Base-by-base conservation (phyloP, 1,139 yeast species). In the Lizanozyma gosingica region DNA sequence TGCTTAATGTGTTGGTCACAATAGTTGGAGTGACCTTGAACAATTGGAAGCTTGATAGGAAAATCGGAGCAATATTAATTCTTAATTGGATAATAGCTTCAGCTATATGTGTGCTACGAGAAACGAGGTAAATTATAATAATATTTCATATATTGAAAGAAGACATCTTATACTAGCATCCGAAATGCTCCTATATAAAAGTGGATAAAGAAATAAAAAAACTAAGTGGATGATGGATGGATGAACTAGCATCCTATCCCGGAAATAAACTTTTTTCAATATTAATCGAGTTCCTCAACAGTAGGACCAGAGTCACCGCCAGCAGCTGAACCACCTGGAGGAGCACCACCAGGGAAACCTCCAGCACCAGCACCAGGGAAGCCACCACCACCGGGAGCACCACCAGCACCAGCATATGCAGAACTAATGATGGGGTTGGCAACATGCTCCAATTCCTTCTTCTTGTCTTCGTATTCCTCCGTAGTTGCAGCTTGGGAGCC, bases 381-480 rank as follows among this genome's bases (percentile, higher is more conserved):
- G 9, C 29, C 29, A 15, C 56, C 59, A 9, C 54, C 57, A 15
- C 42, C 41, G 15, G 57, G 55, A 43, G 60, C 57, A 51, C 77
- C 81, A 40, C 74, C 78, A 43, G 74, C 78, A n/a, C 57, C 63
- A 50, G 72, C 74, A 57, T 80, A 80, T 57, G 81, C 80, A 53
- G 76, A 75, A 46, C 76, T 66, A 64, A 80, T 74, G 42, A 79
- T 77, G 56, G 85, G 85, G 57, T 79, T 80, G 40, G 83, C 82
- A 52, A 75, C 59, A 41, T 63, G 66, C 57, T 80, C 85, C 54
- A 80, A 71, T 55, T 80, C 84, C 68, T 79, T 79, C 59, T 77
- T 79, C 58, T 63, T 79, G 50, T 77, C 84, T 48, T 67, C 68
- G 54, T 72, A 73, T 56, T 73, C 78, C 41, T 73, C 78, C 33